Base-by-base conservation (phyloP, 2,329 filamentous ascomycete species). In the Septoria petroselini region DNA sequence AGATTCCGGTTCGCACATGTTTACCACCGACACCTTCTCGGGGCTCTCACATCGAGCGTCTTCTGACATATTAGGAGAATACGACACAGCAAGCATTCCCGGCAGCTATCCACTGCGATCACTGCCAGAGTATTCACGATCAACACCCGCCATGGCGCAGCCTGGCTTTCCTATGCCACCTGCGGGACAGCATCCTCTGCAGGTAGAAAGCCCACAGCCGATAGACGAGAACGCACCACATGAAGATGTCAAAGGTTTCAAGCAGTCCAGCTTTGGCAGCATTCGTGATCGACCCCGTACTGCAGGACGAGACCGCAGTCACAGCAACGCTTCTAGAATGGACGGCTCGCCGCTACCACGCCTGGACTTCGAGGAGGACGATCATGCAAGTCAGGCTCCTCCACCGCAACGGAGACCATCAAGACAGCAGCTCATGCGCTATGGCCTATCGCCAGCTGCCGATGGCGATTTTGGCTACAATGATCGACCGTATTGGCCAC, bases 371-470 rank as follows among this genome's bases (percentile, higher is more conserved):
- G 60, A 62, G 23, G 41, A 45, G 12, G 48, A 52, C n/a, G 57
- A 59, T n/a, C 41, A 23, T 4, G 50, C 50, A 15, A 41, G 44
- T 17, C 31, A 46, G n/a, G 42, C 55, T 15, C 38, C 41, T 31
- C 45, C 51, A 15, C 58, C 60, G 4, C 52, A 52, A 33, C 50
- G 58, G 7, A 49, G 55, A 37, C 59, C 58, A n/a, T 62, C 59
- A 27, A 47, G 59, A 18, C 59, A 60, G 41, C 54, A 55, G 33
- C 48, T 62, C 34, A 60, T 58, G 52, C 54, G 60, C 37, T 62
- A 50, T 38, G 58, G 54, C 18, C 57, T 53, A 15, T 56, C 54
- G 15, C 38, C 38, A 3, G 35, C 50, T 9, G 50, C 58, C 14
- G 50, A 46, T 5, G 59, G 49, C 42, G 61, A 62, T 14, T 59